These are phyloP conservation scores for Centrapalus pauciflorus DNA, from an alignment of 129 eudicot species.

Conservation along the genomic window DNA sequence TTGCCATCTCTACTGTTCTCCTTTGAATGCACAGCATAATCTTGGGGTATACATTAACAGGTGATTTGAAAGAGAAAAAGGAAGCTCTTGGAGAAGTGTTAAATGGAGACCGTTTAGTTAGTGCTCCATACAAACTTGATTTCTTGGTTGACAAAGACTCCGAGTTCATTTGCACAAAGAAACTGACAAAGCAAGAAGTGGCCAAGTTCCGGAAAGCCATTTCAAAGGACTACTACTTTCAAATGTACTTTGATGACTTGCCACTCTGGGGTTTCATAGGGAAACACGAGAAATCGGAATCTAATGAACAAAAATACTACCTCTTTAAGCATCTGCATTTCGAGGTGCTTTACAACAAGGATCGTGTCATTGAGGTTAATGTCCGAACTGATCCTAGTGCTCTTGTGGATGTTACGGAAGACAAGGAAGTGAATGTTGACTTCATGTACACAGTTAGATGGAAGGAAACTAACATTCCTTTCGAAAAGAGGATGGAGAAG, in stretches of 20 bases:
- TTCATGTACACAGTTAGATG: conserved; percentile 65
- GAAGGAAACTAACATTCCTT: conserved; percentile 50
- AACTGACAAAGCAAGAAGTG: conserved; percentile 56
- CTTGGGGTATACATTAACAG: conserved; percentile 16
- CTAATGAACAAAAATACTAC: conserved; percentile 54
- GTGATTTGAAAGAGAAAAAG: conserved; percentile 54
- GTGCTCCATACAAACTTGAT: conserved; percentile 76
- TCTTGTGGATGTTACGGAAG: conserved; percentile 60
- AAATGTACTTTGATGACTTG: conserved; percentile 79
- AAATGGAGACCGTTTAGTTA: conserved; percentile 74
- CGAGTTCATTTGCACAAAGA: conserved; percentile 54
- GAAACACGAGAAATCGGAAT: conserved; percentile 47
- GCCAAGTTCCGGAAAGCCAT: conserved; percentile 56
- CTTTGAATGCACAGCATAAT: not conserved
- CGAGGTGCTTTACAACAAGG: conserved; percentile 62
- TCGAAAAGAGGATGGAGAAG: conserved; percentile 60
- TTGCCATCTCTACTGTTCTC: not conserved
- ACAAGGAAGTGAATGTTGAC: conserved; percentile 62
- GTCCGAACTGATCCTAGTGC: conserved; percentile 66
- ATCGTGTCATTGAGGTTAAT: conserved; percentile 71
- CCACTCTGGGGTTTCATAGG: conserved; percentile 83
- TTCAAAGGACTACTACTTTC: conserved; percentile 70
- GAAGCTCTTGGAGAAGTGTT: conserved; percentile 82
- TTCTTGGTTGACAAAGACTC: conserved; percentile 62
- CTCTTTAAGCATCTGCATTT: conserved; percentile 71